These are phyloP conservation scores for Olyra latifolia DNA, from an alignment of 176 grass and related monocot species.

Conservation along the genomic window DNA sequence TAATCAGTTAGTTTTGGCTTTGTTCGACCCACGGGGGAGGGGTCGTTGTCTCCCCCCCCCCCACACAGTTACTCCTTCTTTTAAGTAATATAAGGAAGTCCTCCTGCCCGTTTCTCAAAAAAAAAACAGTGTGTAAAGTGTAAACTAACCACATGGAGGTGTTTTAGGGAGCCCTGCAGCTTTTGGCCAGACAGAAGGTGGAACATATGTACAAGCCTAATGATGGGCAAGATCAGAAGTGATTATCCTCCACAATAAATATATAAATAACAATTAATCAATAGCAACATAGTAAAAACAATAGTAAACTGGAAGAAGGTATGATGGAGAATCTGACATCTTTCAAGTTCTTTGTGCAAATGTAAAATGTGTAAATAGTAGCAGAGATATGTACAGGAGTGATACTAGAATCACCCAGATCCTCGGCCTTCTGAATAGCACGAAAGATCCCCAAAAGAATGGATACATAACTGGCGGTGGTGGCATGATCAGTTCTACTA, in stretches of 20 bases:
- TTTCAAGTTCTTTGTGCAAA: no score
- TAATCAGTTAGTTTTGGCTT: no score
- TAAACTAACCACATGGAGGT: slow-evolving; percentile 77
- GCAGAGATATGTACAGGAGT: slow-evolving; percentile 51
- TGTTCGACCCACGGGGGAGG: no score
- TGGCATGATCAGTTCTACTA: slow-evolving; percentile 45
- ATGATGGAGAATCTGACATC: slow-evolving; percentile 82
- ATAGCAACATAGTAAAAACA: neutral
- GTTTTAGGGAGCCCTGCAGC: slow-evolving; percentile 58
- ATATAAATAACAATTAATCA: neutral
- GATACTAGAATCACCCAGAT: slow-evolving; percentile 54
- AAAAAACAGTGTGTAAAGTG: slow-evolving; percentile 12
- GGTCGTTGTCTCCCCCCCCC: no score
- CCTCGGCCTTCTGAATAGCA: slow-evolving; percentile 86
- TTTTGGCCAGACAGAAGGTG: slow-evolving; percentile 59
- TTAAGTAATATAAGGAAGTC: no score
- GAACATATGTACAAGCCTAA: slow-evolving; percentile 47
- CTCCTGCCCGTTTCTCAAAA: no score
- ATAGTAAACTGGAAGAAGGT: slow-evolving; percentile 75
- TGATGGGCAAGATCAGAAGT: slow-evolving; percentile 22
- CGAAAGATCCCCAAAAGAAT: slow-evolving; percentile 72
- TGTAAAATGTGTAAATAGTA: slow-evolving; percentile 1
- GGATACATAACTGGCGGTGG: slow-evolving; percentile 39
- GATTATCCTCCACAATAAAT: slow-evolving; percentile 14
- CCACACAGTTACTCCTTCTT: no score